phyloP scores from a whole-genome alignment of 768 basidiomycete species.

The Paxillus involutus region DNA sequence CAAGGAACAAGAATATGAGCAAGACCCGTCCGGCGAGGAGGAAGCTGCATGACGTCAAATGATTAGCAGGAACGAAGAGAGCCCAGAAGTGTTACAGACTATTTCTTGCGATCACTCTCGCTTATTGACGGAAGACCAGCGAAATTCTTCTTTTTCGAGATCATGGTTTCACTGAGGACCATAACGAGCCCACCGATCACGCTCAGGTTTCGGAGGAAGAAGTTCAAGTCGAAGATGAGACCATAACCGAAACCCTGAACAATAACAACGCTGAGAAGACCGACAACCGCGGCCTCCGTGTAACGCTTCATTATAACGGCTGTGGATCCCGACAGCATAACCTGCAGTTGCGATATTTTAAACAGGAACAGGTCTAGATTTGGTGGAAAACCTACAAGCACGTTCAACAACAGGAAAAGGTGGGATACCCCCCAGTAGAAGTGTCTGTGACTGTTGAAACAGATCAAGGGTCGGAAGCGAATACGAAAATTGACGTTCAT shows the following conservation, averaged over 20 bases:
- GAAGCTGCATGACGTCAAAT: conserved; percentile 56
- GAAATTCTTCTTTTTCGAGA: conserved; percentile 82
- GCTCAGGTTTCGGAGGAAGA: conserved; percentile 98
- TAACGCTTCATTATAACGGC: conserved; percentile 85
- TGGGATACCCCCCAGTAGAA: conserved; percentile 97
- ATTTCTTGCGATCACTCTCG: conserved; percentile 98
- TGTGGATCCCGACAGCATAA: conserved; percentile 83
- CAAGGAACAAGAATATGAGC: conserved; percentile 98
- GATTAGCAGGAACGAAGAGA: conserved; percentile 2
- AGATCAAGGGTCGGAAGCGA: conserved; percentile 5
- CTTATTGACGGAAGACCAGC: conserved; percentile 88
- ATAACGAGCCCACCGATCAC: conserved; percentile 98
- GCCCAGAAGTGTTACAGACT: conserved; percentile 52
- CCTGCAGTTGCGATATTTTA: conserved; percentile 43
- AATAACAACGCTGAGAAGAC: conserved; percentile 87
- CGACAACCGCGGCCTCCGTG: conserved; percentile 87
- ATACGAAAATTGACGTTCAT: conserved; percentile 30
- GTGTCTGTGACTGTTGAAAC: conserved; percentile 71
- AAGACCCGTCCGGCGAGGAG: conserved; percentile 95
- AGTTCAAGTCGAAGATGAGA: conserved; percentile 98
- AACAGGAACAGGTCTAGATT: background rate
- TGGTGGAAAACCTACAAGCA: conserved; percentile 64
- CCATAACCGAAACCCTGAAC: conserved; percentile 98
- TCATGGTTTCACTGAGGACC: conserved; percentile 97
- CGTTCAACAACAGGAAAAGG: conserved; percentile 87